Conservation (phyloP, 179 eudicot species). For the Sideroxylon spinosum region DNA sequence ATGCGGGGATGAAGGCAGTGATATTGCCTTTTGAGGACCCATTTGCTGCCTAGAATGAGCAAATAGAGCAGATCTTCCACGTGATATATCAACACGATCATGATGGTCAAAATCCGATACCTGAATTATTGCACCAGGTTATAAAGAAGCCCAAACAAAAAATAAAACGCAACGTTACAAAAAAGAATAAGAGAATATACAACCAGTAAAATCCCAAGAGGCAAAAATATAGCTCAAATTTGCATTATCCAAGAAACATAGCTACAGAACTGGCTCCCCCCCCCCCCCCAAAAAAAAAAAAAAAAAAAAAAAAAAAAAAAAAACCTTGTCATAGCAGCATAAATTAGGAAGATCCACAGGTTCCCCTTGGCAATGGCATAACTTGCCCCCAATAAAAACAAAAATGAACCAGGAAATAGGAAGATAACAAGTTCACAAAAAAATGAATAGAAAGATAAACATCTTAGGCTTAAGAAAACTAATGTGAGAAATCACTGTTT, state of each 20-base stretch:
- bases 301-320: too few relatives aligned
- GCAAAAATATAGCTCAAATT: background rate
- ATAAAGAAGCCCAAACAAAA: background rate
- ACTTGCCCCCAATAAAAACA: background rate
- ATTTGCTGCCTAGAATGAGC: constrained; percentile 49
- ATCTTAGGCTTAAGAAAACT: too few relatives aligned
- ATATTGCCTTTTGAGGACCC: constrained; percentile 75
- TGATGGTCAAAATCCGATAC: constrained; percentile 44
- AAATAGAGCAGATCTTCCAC: constrained; percentile 46
- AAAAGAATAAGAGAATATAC: background rate
- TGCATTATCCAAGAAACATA: constrained; percentile 3
- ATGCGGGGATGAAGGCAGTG: constrained; percentile 95
- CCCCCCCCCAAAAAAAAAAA: too few relatives aligned
- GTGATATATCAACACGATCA: constrained; percentile 53
- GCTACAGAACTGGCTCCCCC: background rate
- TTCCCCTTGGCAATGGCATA: background rate
- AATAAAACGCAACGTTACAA: too few relatives aligned
- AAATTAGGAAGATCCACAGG: background rate
- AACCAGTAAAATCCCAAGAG: background rate
- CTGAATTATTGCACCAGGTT: constrained; percentile 30
- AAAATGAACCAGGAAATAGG: background rate
- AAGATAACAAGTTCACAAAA: too few relatives aligned
- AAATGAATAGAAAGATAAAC: background rate
- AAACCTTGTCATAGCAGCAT: background rate
- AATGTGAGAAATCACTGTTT: background rate